phyloP scores from a whole-genome alignment of 257 asterid species.

The Leptodermis oblonga region DNA sequence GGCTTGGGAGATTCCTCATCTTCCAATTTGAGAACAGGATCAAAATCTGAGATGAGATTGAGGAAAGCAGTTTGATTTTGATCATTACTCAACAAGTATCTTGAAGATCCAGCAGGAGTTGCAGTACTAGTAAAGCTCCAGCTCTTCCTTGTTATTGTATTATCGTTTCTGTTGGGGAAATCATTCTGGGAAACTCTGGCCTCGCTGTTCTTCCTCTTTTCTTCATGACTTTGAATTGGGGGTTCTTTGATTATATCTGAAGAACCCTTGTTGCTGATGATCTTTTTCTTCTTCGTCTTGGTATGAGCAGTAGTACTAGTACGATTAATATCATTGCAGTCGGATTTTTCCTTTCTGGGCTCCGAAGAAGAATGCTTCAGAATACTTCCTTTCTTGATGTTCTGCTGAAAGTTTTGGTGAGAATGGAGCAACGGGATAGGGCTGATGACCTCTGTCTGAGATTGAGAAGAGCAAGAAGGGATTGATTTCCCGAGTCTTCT shows the following conservation, averaged over 20 bases:
- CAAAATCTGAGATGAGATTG: constrained; percentile 28
- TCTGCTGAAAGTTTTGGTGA: constrained; percentile 16
- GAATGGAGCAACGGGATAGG: constrained; percentile 22
- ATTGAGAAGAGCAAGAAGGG: constrained; percentile 25
- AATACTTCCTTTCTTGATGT: constrained; percentile 14
- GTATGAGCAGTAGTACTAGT: background rate
- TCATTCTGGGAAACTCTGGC: background rate
- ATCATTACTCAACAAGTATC: constrained; percentile 53
- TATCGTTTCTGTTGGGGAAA: background rate
- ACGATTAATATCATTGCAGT: background rate
- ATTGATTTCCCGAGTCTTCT: constrained; percentile 28
- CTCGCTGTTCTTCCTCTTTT: constrained; percentile 8
- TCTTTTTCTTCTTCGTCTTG: constrained; percentile 18
- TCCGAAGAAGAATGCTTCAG: constrained; percentile 11
- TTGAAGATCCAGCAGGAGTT: constrained; percentile 70
- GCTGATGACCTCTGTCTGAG: constrained; percentile 14
- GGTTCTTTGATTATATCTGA: background rate
- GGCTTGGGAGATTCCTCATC: background rate
- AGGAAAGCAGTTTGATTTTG: constrained; percentile 30
- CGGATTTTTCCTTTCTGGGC: constrained; percentile 13
- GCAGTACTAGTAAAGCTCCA: constrained; percentile 55
- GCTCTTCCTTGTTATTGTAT: constrained; percentile 22
- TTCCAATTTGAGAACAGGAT: constrained; percentile 9
- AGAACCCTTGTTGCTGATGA: background rate
- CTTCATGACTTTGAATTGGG: background rate